Evolutionary conservation across 2,329 filamentous ascomycete genomes (phyloP), one percentile per base, ranked within the genome.

Genomic region (Coleophoma cylindrospora): DNA sequence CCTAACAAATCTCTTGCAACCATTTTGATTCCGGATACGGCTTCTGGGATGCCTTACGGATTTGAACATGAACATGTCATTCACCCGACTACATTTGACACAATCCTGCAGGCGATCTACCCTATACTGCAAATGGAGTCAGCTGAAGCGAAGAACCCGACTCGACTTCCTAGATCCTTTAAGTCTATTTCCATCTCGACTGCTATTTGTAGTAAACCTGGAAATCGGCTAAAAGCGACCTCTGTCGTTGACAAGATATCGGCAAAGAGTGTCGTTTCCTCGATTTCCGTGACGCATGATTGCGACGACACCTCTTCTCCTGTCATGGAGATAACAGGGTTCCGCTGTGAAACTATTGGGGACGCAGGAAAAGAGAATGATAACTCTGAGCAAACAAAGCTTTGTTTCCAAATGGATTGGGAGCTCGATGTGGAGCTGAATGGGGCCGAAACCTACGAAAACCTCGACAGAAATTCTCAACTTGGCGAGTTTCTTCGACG

Each of bases 11-110:
- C 43, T 4, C 36, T 38, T 38, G 48, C 33, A 37, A 45, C 17
- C 17, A 38, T 54, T 12, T 32, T 22, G 33, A 57, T 67, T 7
- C 65, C 67, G 1, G 59, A 68, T 50, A 58, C 66, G 19, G 49
- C 51, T 8, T 51, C 54, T 32, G 49, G 56, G 6, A 70, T 69
- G 67, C 66, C 67, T 15, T 63, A 65, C 34, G 55, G 57, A 1
- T 66, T 59, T 50, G 54, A 64, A 38, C 61, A 66, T 34, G 49
- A 60, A 1, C 66, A 69, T 49, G 34, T 68, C 5, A 64, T 70
- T 17, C 68, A 70, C 32, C 68, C 68, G 9, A 57, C 61, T 11
- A 68, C 67, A 3, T 58, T 70, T 53, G 66, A 70, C 22, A 63
- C 57, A 43, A 61, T 68, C 53, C 58, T 69, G 14, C 64, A 66